Evolutionary conservation across 768 basidiomycete species (phyloP), one percentile per base, ranked within the genome.

Genomic region (Rhodotorula taiwanensis): DNA sequence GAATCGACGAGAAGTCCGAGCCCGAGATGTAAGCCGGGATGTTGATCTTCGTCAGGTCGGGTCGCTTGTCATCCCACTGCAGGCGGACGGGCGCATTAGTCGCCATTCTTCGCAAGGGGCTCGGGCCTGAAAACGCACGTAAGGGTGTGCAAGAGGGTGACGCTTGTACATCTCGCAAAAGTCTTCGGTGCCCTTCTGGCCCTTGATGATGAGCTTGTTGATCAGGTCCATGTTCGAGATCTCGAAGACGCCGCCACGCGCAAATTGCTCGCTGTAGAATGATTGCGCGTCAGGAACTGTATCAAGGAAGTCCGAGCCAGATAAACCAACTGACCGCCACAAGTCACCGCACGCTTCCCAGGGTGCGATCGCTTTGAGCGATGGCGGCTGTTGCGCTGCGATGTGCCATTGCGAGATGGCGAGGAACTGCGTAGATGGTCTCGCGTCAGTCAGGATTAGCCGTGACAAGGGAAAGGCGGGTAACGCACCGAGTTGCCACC

Each of bases 281-380:
- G 23, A n/a, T 21, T 8, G 44, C 18, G 21, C 21, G n/a, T n/a
- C n/a, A n/a, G n/a, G n/a, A n/a, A n/a, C n/a, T n/a, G n/a, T n/a
- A n/a, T n/a, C n/a, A n/a, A n/a, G n/a, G 28, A 11, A 39, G 33
- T 2, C 28, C 11, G 42, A n/a, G n/a, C n/a, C n/a, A n/a, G n/a
- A n/a, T n/a, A n/a, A n/a, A n/a, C n/a, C n/a, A 25, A 27, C 55
- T 23, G 10, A 55, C 55, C 54, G 45, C 39, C 45, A 59, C 25
- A 64, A 39, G 31, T 64, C 70, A 25, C 54, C 55, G 57, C 62
- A 67, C 4, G 59, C 70, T 30, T 71, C 70, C 70, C 70, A 71
- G 11, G 70, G 70, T 5, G 70, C 70, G 52, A 71, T 71, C 28
- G 67, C 68, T 36, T 71, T 71, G 42, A 71, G 64, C 27, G 67